Percentiles rank a stretch among this genome's conserved stretches.
Conservation (phyloP, 75 land plant species). For the Cupressus sempervirens region DNA sequence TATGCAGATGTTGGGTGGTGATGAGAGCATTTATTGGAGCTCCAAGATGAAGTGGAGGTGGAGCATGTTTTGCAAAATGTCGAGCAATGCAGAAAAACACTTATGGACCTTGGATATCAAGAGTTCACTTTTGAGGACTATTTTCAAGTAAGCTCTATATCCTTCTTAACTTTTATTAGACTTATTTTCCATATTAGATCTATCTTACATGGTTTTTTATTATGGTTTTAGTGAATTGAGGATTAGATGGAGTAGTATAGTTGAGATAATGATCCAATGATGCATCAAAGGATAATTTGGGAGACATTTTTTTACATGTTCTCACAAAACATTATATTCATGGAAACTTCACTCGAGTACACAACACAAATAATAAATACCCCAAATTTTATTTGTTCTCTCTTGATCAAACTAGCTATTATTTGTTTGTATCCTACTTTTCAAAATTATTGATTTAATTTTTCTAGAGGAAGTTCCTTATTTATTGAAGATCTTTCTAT, state of each 20-base stretch:
- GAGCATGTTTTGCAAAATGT: conserved; percentile 27
- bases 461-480: neutral
- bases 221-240: neutral
- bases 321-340: neutral
- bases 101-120: conserved; percentile 63
- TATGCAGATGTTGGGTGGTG: conserved; percentile 61
- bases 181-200: neutral
- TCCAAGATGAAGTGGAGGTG: conserved; percentile 66
- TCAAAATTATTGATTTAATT: neutral
- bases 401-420: no score
- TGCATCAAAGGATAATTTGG: neutral
- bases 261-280: neutral
- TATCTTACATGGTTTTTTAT: neutral
- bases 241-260: neutral
- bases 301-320: neutral
- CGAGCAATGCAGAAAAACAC: conserved; percentile 33
- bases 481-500: neutral
- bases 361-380: neutral
- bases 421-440: neutral
- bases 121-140: conserved; percentile 98
- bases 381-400: neutral
- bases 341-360: no score
- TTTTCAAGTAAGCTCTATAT: conserved; percentile 60
- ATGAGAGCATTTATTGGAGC: conserved; percentile 84
- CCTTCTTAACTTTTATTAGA: neutral